phyloP scores from a whole-genome alignment of 23 red algal genomes.

The Gracilariopsis chorda region DNA sequence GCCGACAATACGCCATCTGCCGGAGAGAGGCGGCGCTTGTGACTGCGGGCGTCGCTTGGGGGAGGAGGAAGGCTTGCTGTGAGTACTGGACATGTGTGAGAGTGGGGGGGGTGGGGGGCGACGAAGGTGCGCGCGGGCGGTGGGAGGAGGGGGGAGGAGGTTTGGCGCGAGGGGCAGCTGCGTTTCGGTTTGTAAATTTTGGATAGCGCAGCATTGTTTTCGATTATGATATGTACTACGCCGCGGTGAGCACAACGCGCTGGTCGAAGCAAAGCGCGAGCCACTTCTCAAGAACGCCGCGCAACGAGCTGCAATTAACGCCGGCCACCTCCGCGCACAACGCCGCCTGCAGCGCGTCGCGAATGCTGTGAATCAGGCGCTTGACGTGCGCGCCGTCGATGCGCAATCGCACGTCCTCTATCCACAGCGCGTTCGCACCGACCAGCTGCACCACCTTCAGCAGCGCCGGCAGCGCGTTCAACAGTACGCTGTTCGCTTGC shows the following conservation, averaged over 20 bases:
- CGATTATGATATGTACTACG: too few relatives aligned
- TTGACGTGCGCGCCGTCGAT: background rate
- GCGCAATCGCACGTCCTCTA: background rate
- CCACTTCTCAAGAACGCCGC: background rate
- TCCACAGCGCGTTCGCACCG: background rate
- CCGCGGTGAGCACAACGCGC: background rate
- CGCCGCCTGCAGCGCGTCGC: background rate
- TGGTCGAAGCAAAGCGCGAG: background rate
- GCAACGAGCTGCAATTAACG: background rate
- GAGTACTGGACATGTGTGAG: too few relatives aligned
- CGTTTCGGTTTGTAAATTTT: background rate
- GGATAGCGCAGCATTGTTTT: too few relatives aligned
- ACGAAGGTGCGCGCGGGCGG: background rate
- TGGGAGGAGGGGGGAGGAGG: background rate
- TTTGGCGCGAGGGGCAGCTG: background rate
- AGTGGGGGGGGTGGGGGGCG: background rate
- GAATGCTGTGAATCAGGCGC: background rate
- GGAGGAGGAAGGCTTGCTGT: background rate
- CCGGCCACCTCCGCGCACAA: background rate
- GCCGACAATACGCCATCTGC: conserved; percentile 1
- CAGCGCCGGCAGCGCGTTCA: background rate
- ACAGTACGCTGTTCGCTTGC: background rate
- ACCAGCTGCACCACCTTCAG: background rate
- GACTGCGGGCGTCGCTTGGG: background rate
- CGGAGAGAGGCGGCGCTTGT: background rate